These are phyloP conservation scores for Bauhinia variegata DNA, from an alignment of 306 rosid genomes.

Conservation along the genomic window DNA sequence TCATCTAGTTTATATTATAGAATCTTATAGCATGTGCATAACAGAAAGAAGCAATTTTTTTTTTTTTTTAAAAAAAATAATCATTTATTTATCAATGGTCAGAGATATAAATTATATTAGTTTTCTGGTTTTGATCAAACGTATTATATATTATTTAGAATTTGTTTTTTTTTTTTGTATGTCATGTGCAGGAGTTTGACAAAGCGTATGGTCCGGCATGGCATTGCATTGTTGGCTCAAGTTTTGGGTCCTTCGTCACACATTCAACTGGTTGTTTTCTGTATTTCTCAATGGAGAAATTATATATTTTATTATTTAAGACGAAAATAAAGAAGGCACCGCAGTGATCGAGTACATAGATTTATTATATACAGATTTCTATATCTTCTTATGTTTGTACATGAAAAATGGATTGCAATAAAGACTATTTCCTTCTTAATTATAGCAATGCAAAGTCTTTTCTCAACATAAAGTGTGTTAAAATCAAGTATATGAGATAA, in stretches of 20 bases:
- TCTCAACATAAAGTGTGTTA: too few relatives aligned
- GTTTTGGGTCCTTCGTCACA: slow-evolving; percentile 95
- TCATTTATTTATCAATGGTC: slow-evolving; percentile 22
- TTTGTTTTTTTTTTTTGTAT: too few relatives aligned
- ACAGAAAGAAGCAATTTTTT: slow-evolving; percentile 14
- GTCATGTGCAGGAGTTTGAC: slow-evolving; percentile 81
- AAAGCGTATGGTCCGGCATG: slow-evolving; percentile 93
- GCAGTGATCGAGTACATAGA: slow-evolving; percentile 49
- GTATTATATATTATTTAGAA: not conserved
- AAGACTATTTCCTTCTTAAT: slow-evolving; percentile 22
- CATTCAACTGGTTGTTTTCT: slow-evolving; percentile 93
- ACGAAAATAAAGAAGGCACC: slow-evolving; percentile 74
- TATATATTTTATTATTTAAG: slow-evolving; percentile 75
- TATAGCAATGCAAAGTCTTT: not conserved
- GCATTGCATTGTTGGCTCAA: slow-evolving; percentile 97
- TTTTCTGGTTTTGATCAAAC: slow-evolving; percentile 15
- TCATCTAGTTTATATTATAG: slow-evolving; percentile 13
- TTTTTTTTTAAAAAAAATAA: too few relatives aligned
- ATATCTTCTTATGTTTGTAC: slow-evolving; percentile 41
- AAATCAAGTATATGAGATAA: too few relatives aligned
- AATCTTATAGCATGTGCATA: slow-evolving; percentile 46
- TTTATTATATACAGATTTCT: slow-evolving; percentile 30
- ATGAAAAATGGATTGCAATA: slow-evolving; percentile 39
- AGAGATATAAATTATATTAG: slow-evolving; percentile 14
- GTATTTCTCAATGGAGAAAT: slow-evolving; percentile 83